phyloP scores from a whole-genome alignment of 345 rosid genomes.

The Acer saccharum region DNA sequence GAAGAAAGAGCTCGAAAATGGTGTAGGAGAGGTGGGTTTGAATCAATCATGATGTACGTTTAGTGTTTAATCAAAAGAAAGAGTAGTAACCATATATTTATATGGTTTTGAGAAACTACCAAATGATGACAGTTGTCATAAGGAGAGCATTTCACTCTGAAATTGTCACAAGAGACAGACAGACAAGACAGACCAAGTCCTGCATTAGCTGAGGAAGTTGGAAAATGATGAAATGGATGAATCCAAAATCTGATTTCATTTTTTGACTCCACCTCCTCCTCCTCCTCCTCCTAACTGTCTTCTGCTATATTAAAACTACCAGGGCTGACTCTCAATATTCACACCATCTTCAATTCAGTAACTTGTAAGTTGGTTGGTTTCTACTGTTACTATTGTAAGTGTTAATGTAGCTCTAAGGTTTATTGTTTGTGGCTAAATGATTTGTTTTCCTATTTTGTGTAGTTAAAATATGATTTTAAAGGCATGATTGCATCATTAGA shows the following conservation, averaged over 20 bases:
- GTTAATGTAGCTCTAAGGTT: too few species aligned
- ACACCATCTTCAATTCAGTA: neutral
- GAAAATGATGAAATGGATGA: slow-evolving; percentile 15
- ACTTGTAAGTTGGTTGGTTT: neutral
- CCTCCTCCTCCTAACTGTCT: neutral
- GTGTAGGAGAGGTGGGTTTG: slow-evolving; percentile 45
- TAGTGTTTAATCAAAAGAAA: neutral
- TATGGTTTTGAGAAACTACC: slow-evolving; percentile 14
- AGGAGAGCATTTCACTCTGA: slow-evolving; percentile 31
- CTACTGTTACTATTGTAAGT: neutral
- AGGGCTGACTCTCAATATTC: neutral
- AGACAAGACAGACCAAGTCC: slow-evolving; percentile 3
- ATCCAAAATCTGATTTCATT: slow-evolving; percentile 20
- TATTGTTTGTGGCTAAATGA: too few species aligned
- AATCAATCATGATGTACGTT: slow-evolving; percentile 16
- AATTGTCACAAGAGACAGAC: slow-evolving; percentile 16
- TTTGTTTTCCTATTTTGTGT: too few species aligned
- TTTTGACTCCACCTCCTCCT: neutral
- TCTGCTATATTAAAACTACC: neutral
- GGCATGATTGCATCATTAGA: neutral
- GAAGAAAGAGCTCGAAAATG: slow-evolving; percentile 30
- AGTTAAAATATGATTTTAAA: too few species aligned
- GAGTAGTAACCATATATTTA: slow-evolving; percentile 3
- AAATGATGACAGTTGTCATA: slow-evolving; percentile 45
- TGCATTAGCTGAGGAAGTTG: slow-evolving; percentile 7